These are phyloP conservation scores for Fusarium coicis DNA, from an alignment of 2,329 filamentous ascomycete species.

Conservation along the genomic window DNA sequence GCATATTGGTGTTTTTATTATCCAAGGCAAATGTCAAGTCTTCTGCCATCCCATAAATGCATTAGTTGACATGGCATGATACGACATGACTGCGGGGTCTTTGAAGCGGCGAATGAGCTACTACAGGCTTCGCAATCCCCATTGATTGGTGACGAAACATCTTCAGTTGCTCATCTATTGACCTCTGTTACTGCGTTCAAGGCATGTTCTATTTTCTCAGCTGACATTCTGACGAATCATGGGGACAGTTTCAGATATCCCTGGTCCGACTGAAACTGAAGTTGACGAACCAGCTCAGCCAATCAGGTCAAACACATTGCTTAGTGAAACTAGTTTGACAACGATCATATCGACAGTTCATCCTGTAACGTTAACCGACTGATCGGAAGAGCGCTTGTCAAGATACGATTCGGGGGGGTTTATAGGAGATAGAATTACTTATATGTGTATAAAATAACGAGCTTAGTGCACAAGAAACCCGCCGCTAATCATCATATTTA, in stretches of 20 bases:
- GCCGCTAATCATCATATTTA: background rate
- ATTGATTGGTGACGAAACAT: slow-evolving; percentile 8
- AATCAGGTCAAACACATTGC: slow-evolving; percentile 1
- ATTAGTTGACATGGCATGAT: slow-evolving; percentile 6
- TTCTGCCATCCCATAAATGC: background rate
- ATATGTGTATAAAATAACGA: background rate
- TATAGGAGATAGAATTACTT: too few species aligned
- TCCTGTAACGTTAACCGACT: background rate
- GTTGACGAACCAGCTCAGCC: slow-evolving; percentile 4
- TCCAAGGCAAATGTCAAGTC: background rate
- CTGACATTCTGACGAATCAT: slow-evolving; percentile 6
- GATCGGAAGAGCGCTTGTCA: background rate
- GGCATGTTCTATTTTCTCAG: background rate
- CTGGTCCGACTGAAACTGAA: slow-evolving; percentile 13
- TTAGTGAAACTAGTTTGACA: background rate
- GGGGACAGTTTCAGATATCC: background rate
- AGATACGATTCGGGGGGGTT: background rate
- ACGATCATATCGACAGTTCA: background rate
- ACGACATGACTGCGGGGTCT: slow-evolving; percentile 29
- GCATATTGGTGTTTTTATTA: background rate
- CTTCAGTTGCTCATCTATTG: background rate
- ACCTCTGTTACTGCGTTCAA: background rate
- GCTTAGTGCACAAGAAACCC: background rate
- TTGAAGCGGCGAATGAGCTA: slow-evolving; percentile 15
- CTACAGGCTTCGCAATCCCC: background rate